Base-by-base conservation (phyloP, 805 yeast species). In the Lachancea cidri region DNA sequence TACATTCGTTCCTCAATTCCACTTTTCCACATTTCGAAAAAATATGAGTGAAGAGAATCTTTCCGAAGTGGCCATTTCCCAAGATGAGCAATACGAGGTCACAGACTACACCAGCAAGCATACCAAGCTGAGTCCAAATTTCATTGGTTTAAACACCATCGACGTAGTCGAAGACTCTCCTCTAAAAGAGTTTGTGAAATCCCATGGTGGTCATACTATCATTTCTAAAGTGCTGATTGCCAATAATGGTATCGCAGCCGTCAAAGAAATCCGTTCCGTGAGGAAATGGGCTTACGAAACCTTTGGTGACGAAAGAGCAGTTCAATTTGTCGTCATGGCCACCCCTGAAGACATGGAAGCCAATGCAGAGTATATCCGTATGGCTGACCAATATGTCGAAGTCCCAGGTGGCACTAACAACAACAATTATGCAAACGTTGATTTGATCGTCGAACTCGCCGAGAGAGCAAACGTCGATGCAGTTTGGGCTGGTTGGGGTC, bases 401-500 rank as follows among this genome's bases (percentile, higher is more conserved):
- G 98, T 93, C 36, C 98, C 99, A 43, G 99, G 99, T 60, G 98
- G 98, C 42, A 93, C 98, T 42, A 94, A 94, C 70, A 93, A 93
- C 72, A 94, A 93, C 67, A 93, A 93, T 68, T 89, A 89, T 63
- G 99, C 99, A 55, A 93, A 93, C 60, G 99, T 93, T 47, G 98
- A 93, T 53, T 73, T 93, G 47, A 93, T 93, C 64, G 97, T 93
- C 36, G 99, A 93, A 57, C 72, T 93, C 36, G 99, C 99, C 29
- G 98, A 93, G 70, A 83, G 97, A 71, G 83, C 95, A 33, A 79
- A 86, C 51, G 97, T 86, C 42, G 95, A 93, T 64, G 99, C 98
- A 18, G 99, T 93, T 44, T 93, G 99, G 99, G 99, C 99, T 27
- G 99, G 99, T 57, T 93, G 99, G 99, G 99, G 99, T 57, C 98